Evolutionary conservation across 2,329 filamentous ascomycete genomes (phyloP), one percentile per base, ranked within the genome.

Genomic region (Colletotrichum acutatum): DNA sequence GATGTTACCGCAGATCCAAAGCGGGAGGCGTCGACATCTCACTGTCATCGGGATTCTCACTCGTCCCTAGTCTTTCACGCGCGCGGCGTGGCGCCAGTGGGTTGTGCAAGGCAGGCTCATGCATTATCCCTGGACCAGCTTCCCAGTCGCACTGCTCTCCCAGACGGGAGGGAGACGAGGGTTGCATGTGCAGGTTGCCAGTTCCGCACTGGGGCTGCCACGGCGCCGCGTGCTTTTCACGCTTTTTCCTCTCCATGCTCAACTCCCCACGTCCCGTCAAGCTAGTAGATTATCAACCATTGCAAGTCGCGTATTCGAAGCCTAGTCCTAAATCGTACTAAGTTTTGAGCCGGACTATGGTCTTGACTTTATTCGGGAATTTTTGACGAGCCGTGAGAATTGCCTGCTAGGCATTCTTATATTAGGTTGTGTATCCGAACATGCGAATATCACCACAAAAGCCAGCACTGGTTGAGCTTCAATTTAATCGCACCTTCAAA

Each of bases 291-390:
- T 19, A 46, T 56, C 56, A 46, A 66, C 49, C 34, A 68, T n/a
- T 49, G 34, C 57, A 46, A 34, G 32, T 52, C 58, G 11, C 24
- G 14, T 37, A n/a, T 22, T 34, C 22, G 19, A 53, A 22, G 54
- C 11, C 72, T 75, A 74, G 52, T 62, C 74, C 60, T 22, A 54
- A 75, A 67, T n/a, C 14, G 59, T 54, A 66, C 63, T 75, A 65
- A 74, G 28, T 19, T 58, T 42, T 34, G 42, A 30, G 53, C 14
- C 57, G 49, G 59, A 30, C 34, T 28, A 63, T 37, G 88, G 89
- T 76, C 74, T 74, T 74, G 58, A 46, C 76, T 75, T 42, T 60
- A 64, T 76, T 65, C 61, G 74, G 74, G 61, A 75, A 75, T 71
- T 72, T 75, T 76, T 76, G 67, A 72, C 74, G 74, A 75, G 64